A percentile compares a stretch with the other conserved stretches of the same genome.
These are phyloP conservation scores for Protea cynaroides DNA, from an alignment of 164 flowering plant genomes.

Conservation along the genomic window DNA sequence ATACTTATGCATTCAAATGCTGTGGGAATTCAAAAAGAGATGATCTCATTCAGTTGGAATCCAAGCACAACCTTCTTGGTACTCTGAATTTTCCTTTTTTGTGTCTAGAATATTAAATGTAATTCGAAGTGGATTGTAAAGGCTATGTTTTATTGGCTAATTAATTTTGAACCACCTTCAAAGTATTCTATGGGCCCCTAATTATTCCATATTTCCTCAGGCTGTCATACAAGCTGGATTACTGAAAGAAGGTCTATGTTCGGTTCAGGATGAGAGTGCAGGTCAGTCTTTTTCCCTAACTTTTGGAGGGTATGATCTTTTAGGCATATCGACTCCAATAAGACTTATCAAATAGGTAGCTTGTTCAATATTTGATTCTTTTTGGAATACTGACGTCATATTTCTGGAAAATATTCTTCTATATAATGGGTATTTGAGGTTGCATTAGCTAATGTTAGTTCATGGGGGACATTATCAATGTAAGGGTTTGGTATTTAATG, in stretches of 20 bases:
- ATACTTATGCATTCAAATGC: not conserved
- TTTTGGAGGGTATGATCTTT: not conserved
- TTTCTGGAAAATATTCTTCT: not conserved
- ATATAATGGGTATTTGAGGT: not conserved
- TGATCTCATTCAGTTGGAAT: not conserved
- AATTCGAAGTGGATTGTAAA: not conserved
- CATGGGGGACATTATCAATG: too few relatives aligned
- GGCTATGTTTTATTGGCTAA: not conserved
- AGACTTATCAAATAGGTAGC: not conserved
- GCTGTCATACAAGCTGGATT: constrained; percentile 71
- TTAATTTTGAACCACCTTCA: constrained; percentile 1
- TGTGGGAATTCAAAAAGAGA: not conserved
- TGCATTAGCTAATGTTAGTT: not conserved
- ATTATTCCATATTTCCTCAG: constrained; percentile 29
- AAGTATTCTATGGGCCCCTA: constrained; percentile 5
- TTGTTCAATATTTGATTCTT: not conserved
- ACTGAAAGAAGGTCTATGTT: constrained; percentile 71
- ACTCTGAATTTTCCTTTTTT: not conserved
- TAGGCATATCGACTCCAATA: not conserved
- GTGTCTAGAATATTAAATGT: not conserved
- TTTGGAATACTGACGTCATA: not conserved
- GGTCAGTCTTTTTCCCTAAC: constrained; percentile 33
- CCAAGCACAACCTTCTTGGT: too few relatives aligned
- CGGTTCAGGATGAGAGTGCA: constrained; percentile 97
- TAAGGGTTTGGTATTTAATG: too few relatives aligned